Conservation (phyloP, 441 rosid species). For the Pelargonium australe region DNA sequence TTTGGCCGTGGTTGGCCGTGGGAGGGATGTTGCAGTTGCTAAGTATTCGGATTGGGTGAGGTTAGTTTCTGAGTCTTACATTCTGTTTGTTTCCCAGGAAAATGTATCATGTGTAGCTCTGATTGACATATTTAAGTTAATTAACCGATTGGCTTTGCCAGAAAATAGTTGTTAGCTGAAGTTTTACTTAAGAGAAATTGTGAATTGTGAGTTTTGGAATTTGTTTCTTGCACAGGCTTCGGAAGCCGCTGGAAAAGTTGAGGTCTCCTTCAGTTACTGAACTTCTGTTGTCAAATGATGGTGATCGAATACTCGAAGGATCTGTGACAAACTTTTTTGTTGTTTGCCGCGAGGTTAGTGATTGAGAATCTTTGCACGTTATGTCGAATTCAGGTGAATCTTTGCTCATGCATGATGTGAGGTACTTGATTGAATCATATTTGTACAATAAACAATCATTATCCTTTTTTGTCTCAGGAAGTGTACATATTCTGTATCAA, state of each 20-base stretch:
- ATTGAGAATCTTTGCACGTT: background rate
- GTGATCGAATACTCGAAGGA: constrained; percentile 78
- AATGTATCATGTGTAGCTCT: background rate
- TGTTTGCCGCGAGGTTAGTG: constrained; percentile 52
- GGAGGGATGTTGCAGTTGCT: constrained; percentile 60
- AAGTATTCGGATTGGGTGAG: constrained; percentile 87
- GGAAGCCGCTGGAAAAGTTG: constrained; percentile 70
- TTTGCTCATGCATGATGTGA: background rate
- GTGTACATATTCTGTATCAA: background rate
- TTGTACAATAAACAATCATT: background rate
- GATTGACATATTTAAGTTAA: constrained; percentile 5
- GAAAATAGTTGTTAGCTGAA: too few species aligned
- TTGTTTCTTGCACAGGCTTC: constrained; percentile 37
- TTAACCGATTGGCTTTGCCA: background rate
- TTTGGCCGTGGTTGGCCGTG: constrained; percentile 71
- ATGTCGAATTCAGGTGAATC: background rate
- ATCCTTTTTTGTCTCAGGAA: background rate
- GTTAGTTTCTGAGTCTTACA: constrained; percentile 29
- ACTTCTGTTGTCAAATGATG: constrained; percentile 73
- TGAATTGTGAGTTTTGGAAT: constrained; percentile 14
- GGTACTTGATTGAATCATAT: background rate
- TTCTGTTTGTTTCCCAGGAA: constrained; percentile 1
- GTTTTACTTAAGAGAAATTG: background rate
- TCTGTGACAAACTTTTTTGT: constrained; percentile 63
- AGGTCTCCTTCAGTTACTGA: constrained; percentile 60